phyloP scores from a whole-genome alignment of 192 early-diverging fungal species.

The Coemansia sp. region DNA sequence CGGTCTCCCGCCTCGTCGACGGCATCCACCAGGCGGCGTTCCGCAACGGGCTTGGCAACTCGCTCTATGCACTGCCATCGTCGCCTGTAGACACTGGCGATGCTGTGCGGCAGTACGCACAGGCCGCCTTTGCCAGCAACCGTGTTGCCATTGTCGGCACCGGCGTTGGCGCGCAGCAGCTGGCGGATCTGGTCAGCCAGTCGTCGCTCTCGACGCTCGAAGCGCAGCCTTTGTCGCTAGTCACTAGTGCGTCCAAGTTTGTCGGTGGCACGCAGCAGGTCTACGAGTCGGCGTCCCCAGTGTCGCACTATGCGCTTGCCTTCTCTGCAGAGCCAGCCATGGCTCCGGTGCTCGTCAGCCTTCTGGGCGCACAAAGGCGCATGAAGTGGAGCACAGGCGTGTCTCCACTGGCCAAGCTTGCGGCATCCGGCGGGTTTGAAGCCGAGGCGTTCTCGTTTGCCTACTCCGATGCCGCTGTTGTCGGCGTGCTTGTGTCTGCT shows the following conservation, averaged over 20 bases:
- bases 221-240: constrained; percentile 19
- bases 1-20: constrained; percentile 69
- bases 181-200: constrained; percentile 65
- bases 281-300: constrained; percentile 55
- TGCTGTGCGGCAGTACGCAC: constrained; percentile 72
- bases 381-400: constrained; percentile 65
- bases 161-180: constrained; percentile 73
- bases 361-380: constrained; percentile 62
- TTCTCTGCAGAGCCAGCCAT: constrained; percentile 75
- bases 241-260: constrained; percentile 60
- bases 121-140: constrained; percentile 65
- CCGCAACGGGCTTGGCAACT: constrained; percentile 93
- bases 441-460: constrained; percentile 76
- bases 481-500: constrained; percentile 76
- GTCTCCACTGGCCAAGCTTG: constrained; percentile 65
- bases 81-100: constrained; percentile 62
- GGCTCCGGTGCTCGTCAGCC: constrained; percentile 60
- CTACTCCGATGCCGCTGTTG: constrained; percentile 90
- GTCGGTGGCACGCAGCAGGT: constrained; percentile 83
- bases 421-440: constrained; percentile 57
- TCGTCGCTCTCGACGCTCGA: constrained; percentile 52
- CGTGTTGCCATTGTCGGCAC: constrained; percentile 84
- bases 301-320: constrained; percentile 76
- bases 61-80: constrained; percentile 76
- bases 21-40: constrained; percentile 88